Conservation (phyloP, 2,329 filamentous ascomycete genomes). For the Pseudopyrenochaeta lycopersici region DNA sequence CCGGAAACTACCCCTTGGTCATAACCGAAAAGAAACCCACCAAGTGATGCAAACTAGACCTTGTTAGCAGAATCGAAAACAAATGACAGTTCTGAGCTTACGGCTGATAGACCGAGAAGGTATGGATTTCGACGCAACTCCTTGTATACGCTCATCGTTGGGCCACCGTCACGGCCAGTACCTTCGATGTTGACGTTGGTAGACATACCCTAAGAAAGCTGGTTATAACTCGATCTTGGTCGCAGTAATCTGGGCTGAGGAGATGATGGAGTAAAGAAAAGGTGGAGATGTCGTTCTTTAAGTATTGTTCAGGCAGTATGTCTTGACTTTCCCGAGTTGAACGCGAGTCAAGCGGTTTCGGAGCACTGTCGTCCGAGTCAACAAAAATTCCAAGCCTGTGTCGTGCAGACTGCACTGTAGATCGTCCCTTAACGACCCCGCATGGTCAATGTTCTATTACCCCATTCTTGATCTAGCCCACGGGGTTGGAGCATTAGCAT, state of each 20-base stretch:
- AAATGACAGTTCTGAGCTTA: not conserved
- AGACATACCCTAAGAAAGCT: not conserved
- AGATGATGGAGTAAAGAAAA: not conserved
- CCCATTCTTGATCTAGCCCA: slow-evolving; percentile 8
- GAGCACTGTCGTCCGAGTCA: slow-evolving; percentile 25
- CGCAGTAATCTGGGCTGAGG: not conserved
- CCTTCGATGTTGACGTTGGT: not conserved
- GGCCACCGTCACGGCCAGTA: slow-evolving; percentile 4
- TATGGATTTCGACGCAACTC: slow-evolving; percentile 32
- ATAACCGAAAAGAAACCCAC: slow-evolving; percentile 32
- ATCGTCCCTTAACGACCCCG: slow-evolving; percentile 12
- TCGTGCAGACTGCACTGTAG: slow-evolving; percentile 3
- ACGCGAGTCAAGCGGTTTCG: slow-evolving; percentile 17
- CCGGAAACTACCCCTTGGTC: slow-evolving; percentile 30
- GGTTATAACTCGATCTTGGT: not conserved
- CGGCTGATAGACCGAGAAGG: slow-evolving; percentile 26
- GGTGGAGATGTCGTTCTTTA: slow-evolving; percentile 3
- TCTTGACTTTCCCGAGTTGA: slow-evolving; percentile 4
- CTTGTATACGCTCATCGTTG: slow-evolving; percentile 27
- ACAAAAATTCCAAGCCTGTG: slow-evolving; percentile 11
- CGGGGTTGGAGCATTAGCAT: slow-evolving; percentile 12
- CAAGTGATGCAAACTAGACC: slow-evolving; percentile 26
- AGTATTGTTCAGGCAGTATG: slow-evolving; percentile 6
- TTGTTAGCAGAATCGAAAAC: not conserved
- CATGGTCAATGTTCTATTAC: slow-evolving; percentile 10